Percentiles rank a stretch among this genome's conserved stretches.
Evolutionary conservation across 1,139 yeast genomes (phyloP).

Genomic region (Suhomyces ambrosiae): DNA sequence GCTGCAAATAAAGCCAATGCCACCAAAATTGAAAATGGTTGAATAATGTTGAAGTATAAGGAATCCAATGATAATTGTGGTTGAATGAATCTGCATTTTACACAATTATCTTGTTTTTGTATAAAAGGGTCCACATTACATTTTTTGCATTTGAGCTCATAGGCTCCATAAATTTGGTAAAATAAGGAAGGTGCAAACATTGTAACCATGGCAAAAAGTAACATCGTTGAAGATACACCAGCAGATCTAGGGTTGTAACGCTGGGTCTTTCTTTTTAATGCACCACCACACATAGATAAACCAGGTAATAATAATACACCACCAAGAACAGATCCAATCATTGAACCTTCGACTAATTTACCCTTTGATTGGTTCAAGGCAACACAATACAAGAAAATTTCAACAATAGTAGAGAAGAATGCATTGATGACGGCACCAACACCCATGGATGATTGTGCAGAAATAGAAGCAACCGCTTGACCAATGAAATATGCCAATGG

Average conservation of each 20-base stretch:
- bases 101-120: constrained; percentile 45
- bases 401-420: constrained; percentile 93
- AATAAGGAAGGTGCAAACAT: constrained; percentile 94
- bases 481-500: constrained; percentile 98
- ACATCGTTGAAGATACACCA: constrained; percentile 95
- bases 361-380: constrained; percentile 88
- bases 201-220: constrained; percentile 84
- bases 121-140: constrained; percentile 28
- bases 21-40: constrained; percentile 82
- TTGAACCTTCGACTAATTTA: constrained; percentile 92
- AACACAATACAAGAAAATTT: constrained; percentile 87
- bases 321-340: constrained; percentile 91
- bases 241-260: constrained; percentile 95
- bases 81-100: constrained; percentile 77
- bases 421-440: constrained; percentile 98
- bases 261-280: constrained; percentile 86
- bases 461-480: constrained; percentile 97
- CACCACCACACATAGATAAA: constrained; percentile 96
- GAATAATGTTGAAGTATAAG: constrained; percentile 64
- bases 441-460: constrained; percentile 99
- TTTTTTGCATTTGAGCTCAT: constrained; percentile 69
- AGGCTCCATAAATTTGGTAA: constrained; percentile 87
- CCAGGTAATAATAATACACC: constrained; percentile 93
- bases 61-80: constrained; percentile 68
- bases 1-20: constrained; percentile 81